Evolutionary conservation across 164 flowering plant species (phyloP), one percentile per base, ranked within the genome.

Genomic region (Chimonanthus praecox): DNA sequence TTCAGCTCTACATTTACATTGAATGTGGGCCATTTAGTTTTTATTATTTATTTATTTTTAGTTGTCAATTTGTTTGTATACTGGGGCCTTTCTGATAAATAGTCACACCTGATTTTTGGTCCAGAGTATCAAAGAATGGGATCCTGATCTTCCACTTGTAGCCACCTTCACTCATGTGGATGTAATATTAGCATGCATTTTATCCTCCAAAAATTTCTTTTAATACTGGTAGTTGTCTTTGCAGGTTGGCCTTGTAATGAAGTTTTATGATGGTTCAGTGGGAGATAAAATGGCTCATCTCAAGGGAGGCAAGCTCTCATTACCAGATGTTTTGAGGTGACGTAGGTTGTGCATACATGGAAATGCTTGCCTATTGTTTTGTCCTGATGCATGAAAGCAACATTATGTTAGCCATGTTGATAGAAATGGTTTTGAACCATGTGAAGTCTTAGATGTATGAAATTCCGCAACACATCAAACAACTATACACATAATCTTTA

Each of bases 221-320:
- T 33, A 33, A 1, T 1, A 33, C 20, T 45, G 72, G 68, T 13
- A 67, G 33, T 20, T 68, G 10, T 67, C 64, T 64, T 67, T 66
- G 54, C 83, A 94, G 97, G 78, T 94, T 5, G 88, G 95, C 83
- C 83, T 92, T 51, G 77, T 80, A 64, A 88, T 94, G 94, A 94
- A 87, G 81, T 92, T 89, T 61, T 94, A 89, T 73, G 99, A 92
- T 77, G 99, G 97, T 43, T 92, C 97, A 11, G 68, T 90, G 21
- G 97, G 91, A 47, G 95, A 94, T 80, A 84, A 76, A 80, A 85
- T 92, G 91, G 90, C 90, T 65, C 87, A 75, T 9, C 84, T 86
- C 47, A 86, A 87, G 73, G 91, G 85, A 68, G 94, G 94, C 75
- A 91, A 83, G 77, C 89, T 92, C 76, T 70, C 88, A 66, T 64